phyloP scores from a whole-genome alignment of 2,329 filamentous ascomycete genomes.

The Alternaria postmessia region DNA sequence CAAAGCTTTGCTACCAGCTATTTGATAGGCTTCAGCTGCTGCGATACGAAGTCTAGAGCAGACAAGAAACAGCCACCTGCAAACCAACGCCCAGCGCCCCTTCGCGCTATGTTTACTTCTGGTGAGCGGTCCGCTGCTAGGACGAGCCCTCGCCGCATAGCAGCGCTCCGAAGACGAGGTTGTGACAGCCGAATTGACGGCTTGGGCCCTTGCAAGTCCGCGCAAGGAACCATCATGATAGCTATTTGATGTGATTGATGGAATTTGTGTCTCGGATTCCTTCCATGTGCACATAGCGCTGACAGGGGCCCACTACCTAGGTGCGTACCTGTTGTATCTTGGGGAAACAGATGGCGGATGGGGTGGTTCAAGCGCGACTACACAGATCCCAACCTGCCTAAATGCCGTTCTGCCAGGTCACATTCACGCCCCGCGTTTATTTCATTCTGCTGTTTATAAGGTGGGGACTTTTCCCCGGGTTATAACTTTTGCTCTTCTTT shows the following conservation, averaged over 20 bases:
- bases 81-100: constrained; percentile 4
- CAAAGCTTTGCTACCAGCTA: constrained; percentile 20
- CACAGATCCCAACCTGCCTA: constrained; percentile 4
- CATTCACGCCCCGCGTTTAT: constrained; percentile 6
- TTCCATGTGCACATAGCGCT: constrained; percentile 1
- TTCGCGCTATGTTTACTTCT: constrained; percentile 21
- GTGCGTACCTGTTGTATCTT: constrained; percentile 7
- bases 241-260: constrained; percentile 33
- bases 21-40: constrained; percentile 24
- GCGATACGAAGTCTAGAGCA: constrained; percentile 14
- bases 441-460: constrained; percentile 32
- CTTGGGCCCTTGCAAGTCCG: constrained; percentile 17
- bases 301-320: constrained; percentile 16
- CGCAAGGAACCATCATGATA: constrained; percentile 22
- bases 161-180: constrained; percentile 21
- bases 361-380: not conserved
- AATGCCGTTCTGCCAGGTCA: constrained; percentile 9
- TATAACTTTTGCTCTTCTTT: constrained; percentile 18
- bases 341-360: not conserved
- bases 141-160: constrained; percentile 23
- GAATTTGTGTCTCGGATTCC: constrained; percentile 17
- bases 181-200: constrained; percentile 20
- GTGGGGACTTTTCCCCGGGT: constrained; percentile 15
- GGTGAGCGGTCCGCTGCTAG: constrained; percentile 31
- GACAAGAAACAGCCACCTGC: constrained; percentile 21